Evolutionary conservation across 2,329 filamentous ascomycete species (phyloP).

Genomic region (Clarireedia sp.): DNA sequence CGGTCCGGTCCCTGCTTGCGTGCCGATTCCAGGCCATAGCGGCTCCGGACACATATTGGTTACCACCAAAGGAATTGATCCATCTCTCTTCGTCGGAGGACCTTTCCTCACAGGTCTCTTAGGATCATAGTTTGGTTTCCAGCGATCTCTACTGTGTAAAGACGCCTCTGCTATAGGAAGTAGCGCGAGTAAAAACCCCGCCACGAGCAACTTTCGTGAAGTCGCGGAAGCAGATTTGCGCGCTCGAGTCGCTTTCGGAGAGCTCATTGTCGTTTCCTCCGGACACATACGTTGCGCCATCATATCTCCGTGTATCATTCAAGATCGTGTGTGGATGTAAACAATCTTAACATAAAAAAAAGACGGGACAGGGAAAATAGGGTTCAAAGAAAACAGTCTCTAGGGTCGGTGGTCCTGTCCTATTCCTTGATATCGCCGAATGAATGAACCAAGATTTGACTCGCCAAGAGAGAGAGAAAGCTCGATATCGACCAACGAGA

Average conservation of each 20-base stretch:
- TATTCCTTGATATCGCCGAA: conserved; percentile 7
- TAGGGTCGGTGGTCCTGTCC: neutral
- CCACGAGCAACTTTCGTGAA: conserved; percentile 8
- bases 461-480: neutral
- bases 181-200: conserved; percentile 15
- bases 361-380: neutral
- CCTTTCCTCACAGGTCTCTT: conserved; percentile 20
- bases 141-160: conserved; percentile 2
- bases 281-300: neutral
- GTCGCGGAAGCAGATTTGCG: conserved; percentile 9
- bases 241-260: conserved; percentile 9
- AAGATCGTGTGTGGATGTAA: neutral
- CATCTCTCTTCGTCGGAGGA: conserved; percentile 30
- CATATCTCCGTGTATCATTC: neutral
- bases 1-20: conserved; percentile 63
- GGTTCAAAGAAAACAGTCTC: neutral
- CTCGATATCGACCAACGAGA: neutral
- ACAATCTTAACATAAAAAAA: neutral
- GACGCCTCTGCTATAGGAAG: conserved; percentile 14
- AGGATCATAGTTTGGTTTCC: conserved; percentile 8
- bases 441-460: neutral
- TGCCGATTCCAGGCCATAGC: conserved; percentile 70
- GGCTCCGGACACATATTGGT: conserved; percentile 64
- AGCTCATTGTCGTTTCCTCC: conserved; percentile 6
- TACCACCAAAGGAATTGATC: conserved; percentile 51